A percentile compares a stretch with the other conserved stretches of the same genome.
Conservation (phyloP, 2,329 filamentous ascomycete genomes). For the Blumeria graminis region DNA sequence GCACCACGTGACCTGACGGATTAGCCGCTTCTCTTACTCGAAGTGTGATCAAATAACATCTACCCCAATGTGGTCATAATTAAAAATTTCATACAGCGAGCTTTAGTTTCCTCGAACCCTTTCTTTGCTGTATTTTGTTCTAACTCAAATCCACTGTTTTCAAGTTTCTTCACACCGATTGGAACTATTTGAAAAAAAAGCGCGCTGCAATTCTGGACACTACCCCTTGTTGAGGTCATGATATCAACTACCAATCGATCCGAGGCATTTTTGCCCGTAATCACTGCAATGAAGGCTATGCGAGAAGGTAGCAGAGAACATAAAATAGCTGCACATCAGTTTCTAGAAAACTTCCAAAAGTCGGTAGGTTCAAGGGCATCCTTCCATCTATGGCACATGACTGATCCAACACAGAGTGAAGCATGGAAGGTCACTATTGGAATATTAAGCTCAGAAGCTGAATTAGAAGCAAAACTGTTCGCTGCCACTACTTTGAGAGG, state of each 20-base stretch:
- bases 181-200: no score
- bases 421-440: slow-evolving; percentile 78
- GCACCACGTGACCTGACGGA: no score
- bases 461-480: slow-evolving; percentile 75
- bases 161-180: no score
- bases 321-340: slow-evolving; percentile 80
- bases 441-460: slow-evolving; percentile 60
- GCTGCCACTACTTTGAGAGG: slow-evolving; percentile 92
- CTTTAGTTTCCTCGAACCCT: no score
- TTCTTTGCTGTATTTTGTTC: no score
- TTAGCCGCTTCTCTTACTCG: no score
- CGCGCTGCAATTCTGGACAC: no score
- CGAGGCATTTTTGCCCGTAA: slow-evolving; percentile 59
- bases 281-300: slow-evolving; percentile 81
- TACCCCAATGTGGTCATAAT: no score
- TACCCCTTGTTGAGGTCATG: slow-evolving; percentile 5
- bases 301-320: slow-evolving; percentile 57
- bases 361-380: slow-evolving; percentile 38
- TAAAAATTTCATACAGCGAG: no score
- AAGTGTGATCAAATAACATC: no score
- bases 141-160: no score
- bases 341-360: slow-evolving; percentile 89
- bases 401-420: slow-evolving; percentile 34
- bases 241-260: slow-evolving; percentile 31
- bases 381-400: slow-evolving; percentile 4